Evolutionary conservation across 306 rosid genomes (phyloP).

Genomic region (Acacia acuminata): DNA sequence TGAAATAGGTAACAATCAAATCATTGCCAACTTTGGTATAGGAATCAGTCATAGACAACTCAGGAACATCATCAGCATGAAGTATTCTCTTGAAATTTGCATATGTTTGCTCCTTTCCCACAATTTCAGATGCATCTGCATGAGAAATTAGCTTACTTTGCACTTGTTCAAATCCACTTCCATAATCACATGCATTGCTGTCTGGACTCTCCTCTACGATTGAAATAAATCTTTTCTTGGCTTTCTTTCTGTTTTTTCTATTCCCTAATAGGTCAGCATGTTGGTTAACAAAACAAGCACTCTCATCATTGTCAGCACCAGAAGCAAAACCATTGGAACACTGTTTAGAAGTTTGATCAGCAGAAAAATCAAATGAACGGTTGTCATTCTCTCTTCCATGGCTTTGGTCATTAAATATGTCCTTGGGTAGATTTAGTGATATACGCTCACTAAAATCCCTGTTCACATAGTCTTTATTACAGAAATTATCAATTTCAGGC

Average conservation of each 20-base stretch:
- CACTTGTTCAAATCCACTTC: slow-evolving; percentile 16
- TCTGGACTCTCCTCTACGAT: slow-evolving; percentile 48
- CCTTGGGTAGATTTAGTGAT: slow-evolving; percentile 37
- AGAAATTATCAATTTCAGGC: slow-evolving; percentile 43
- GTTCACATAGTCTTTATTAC: slow-evolving; percentile 35
- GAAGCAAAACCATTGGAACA: slow-evolving; percentile 39
- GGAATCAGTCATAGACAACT: slow-evolving; percentile 33
- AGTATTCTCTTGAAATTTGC: slow-evolving; percentile 19
- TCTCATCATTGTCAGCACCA: slow-evolving; percentile 37
- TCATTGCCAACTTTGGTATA: slow-evolving; percentile 36
- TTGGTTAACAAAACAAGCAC: slow-evolving; percentile 32
- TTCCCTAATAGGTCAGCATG: slow-evolving; percentile 45
- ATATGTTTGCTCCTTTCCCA: background rate
- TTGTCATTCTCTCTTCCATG: slow-evolving; percentile 49
- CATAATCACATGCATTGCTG: slow-evolving; percentile 38
- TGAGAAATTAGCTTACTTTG: slow-evolving; percentile 32
- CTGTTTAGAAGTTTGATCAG: slow-evolving; percentile 40
- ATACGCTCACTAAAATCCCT: slow-evolving; percentile 41
- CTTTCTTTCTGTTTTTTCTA: slow-evolving; percentile 60
- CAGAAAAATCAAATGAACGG: slow-evolving; percentile 34
- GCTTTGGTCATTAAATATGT: slow-evolving; percentile 36
- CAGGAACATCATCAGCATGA: slow-evolving; percentile 37
- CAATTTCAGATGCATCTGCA: background rate
- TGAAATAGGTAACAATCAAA: slow-evolving; percentile 64
- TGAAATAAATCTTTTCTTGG: slow-evolving; percentile 64